Percentiles rank a stretch among this genome's conserved stretches.
These are phyloP conservation scores for Colletotrichum sansevieriae DNA, from an alignment of 2,329 filamentous ascomycete genomes.

Conservation along the genomic window DNA sequence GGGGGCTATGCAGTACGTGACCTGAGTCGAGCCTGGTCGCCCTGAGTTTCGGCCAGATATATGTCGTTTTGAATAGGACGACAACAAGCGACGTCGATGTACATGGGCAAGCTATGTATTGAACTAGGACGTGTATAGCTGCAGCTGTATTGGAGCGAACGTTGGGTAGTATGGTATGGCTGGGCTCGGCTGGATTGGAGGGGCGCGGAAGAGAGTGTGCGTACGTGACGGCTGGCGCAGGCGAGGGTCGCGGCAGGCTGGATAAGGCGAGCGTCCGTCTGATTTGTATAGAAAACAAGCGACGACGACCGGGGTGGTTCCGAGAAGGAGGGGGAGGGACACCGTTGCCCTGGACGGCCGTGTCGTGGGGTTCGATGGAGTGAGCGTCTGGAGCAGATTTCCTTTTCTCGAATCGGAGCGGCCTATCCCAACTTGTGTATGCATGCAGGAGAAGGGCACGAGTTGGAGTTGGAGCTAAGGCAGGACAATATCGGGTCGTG, in stretches of 20 bases:
- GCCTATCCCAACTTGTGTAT: no score
- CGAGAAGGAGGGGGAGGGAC: conserved; percentile 27
- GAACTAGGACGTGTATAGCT: neutral
- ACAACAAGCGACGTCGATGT: conserved; percentile 14
- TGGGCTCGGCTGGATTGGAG: conserved; percentile 12
- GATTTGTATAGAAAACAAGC: conserved; percentile 38
- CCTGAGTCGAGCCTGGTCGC: conserved; percentile 14
- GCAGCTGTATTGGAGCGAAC: conserved; percentile 4
- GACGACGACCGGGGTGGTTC: conserved; percentile 29
- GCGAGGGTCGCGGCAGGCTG: conserved; percentile 16
- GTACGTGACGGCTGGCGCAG: neutral
- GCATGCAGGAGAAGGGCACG: no score
- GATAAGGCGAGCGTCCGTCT: conserved; percentile 28
- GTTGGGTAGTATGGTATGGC: conserved; percentile 12
- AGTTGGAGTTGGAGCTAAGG: conserved; percentile 5
- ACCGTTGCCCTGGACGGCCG: conserved; percentile 34
- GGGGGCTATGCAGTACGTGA: conserved; percentile 22
- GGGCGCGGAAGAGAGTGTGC: no score
- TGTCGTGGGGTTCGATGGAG: conserved; percentile 19
- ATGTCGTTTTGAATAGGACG: conserved; percentile 18
- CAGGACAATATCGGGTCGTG: conserved; percentile 11
- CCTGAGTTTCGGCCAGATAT: conserved; percentile 21
- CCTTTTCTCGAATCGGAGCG: conserved; percentile 7
- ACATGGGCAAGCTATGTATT: conserved; percentile 13
- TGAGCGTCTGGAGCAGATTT: conserved; percentile 5